Percentiles rank a stretch among this genome's conserved stretches.
Conservation (phyloP, 1,139 yeast species). For the Diutina pseudorugosa region DNA sequence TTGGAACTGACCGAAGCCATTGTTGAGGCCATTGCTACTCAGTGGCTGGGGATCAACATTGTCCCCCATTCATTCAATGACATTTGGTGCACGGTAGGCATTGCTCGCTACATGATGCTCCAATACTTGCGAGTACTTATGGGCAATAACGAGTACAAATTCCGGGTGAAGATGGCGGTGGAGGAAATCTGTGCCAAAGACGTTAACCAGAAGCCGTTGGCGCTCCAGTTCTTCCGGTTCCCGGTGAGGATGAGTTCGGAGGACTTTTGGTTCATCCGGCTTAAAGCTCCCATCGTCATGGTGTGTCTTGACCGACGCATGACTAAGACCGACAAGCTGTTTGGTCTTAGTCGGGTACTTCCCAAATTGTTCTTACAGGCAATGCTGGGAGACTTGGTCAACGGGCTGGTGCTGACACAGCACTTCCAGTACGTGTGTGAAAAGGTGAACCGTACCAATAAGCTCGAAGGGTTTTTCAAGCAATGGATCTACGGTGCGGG, state of each 20-base stretch:
- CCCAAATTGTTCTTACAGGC: slow-evolving; percentile 90
- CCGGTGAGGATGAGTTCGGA: slow-evolving; percentile 48
- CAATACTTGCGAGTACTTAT: slow-evolving; percentile 57
- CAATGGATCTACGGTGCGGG: slow-evolving; percentile 94
- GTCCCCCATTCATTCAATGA: slow-evolving; percentile 74
- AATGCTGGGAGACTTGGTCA: slow-evolving; percentile 84
- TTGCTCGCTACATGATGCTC: slow-evolving; percentile 72
- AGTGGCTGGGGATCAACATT: slow-evolving; percentile 91
- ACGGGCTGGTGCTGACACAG: slow-evolving; percentile 65
- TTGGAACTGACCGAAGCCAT: slow-evolving; percentile 57
- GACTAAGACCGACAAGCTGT: slow-evolving; percentile 92
- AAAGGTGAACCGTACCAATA: slow-evolving; percentile 70
- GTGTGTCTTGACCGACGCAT: slow-evolving; percentile 80
- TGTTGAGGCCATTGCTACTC: slow-evolving; percentile 64
- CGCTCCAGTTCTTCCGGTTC: slow-evolving; percentile 48
- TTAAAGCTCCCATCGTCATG: slow-evolving; percentile 80
- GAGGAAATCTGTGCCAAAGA: slow-evolving; percentile 27
- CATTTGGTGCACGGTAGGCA: slow-evolving; percentile 86
- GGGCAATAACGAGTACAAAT: slow-evolving; percentile 78
- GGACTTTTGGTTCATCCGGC: slow-evolving; percentile 50
- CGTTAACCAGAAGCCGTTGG: slow-evolving; percentile 44
- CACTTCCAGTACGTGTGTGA: slow-evolving; percentile 92
- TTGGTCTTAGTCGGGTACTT: slow-evolving; percentile 82
- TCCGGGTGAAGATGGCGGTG: slow-evolving; percentile 49
- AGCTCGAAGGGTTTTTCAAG: slow-evolving; percentile 70